Evolutionary conservation across 2,329 filamentous ascomycete species (phyloP).

Genomic region (Chrysosphaeria jannelii): DNA sequence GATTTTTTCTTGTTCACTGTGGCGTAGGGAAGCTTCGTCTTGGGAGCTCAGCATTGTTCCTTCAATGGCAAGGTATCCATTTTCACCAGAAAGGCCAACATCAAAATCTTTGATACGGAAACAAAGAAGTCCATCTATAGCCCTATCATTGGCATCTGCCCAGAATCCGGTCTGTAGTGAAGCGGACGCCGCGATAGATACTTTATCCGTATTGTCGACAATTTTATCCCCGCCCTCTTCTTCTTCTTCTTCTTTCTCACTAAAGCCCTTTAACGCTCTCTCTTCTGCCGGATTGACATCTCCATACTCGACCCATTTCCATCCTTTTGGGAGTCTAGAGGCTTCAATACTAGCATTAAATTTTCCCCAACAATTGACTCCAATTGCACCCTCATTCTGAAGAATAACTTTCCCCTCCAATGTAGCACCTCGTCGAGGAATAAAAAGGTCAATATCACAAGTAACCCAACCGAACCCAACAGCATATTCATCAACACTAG

Average conservation of each 20-base stretch:
- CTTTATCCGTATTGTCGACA: too few relatives aligned
- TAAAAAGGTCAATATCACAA: conserved; percentile 59
- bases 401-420: conserved; percentile 63
- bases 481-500: conserved; percentile 50
- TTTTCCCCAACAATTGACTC: conserved; percentile 64
- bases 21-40: conserved; percentile 29
- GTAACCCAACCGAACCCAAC: conserved; percentile 73
- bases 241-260: conserved; percentile 1
- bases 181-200: too few relatives aligned
- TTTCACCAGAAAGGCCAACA: conserved; percentile 40
- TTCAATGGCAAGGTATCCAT: conserved; percentile 59
- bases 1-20: conserved; percentile 17
- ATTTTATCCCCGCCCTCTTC: neutral
- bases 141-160: conserved; percentile 37
- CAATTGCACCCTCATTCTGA: conserved; percentile 68
- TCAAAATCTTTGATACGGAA: conserved; percentile 73
- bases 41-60: conserved; percentile 52
- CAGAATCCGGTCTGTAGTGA: conserved; percentile 34
- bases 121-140: conserved; percentile 36
- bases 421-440: conserved; percentile 39
- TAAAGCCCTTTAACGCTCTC: neutral
- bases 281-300: too few relatives aligned
- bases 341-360: conserved; percentile 76
- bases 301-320: conserved; percentile 38
- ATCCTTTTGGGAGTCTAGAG: conserved; percentile 40